Percentiles rank a stretch among this genome's conserved stretches.
Conservation (phyloP, 306 rosid species). For the Begonia loranthoides region DNA sequence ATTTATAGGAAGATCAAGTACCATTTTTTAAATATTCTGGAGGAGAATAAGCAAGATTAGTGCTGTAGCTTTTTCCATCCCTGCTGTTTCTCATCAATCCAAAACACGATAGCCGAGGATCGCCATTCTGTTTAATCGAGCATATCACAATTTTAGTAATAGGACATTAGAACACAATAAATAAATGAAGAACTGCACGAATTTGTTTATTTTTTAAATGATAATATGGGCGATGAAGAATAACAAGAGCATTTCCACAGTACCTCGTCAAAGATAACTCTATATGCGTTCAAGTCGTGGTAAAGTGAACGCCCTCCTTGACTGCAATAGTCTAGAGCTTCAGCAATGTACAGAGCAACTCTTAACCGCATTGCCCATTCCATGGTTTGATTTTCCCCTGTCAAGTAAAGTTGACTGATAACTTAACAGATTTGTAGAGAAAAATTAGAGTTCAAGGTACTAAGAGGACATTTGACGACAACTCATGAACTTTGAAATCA, state of each 20-base stretch:
- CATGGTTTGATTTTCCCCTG: slow-evolving; percentile 82
- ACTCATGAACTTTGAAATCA: too few relatives aligned
- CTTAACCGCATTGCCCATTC: slow-evolving; percentile 78
- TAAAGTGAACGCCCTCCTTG: slow-evolving; percentile 50
- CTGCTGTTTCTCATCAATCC: slow-evolving; percentile 79
- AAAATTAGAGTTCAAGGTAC: neutral
- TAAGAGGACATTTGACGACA: too few relatives aligned
- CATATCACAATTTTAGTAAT: too few relatives aligned
- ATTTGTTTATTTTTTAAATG: too few relatives aligned
- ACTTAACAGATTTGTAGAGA: neutral
- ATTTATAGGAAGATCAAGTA: slow-evolving; percentile 4
- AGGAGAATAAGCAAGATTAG: slow-evolving; percentile 77
- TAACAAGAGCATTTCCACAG: slow-evolving; percentile 7
- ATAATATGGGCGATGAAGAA: too few relatives aligned
- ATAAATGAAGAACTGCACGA: too few relatives aligned
- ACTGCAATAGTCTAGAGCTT: slow-evolving; percentile 58
- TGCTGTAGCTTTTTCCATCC: slow-evolving; percentile 83
- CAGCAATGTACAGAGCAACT: slow-evolving; percentile 57
- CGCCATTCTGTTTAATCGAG: slow-evolving; percentile 47
- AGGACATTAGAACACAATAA: too few relatives aligned
- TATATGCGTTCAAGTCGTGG: slow-evolving; percentile 68
- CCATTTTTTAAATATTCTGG: slow-evolving; percentile 78
- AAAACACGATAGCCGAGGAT: slow-evolving; percentile 76
- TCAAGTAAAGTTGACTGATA: slow-evolving; percentile 1
- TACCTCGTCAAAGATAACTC: slow-evolving; percentile 81